A percentile compares a stretch with the other conserved stretches of the same genome.
phyloP scores from a whole-genome alignment of 2,329 filamentous ascomycete genomes.

The Escovopsis weberi region DNA sequence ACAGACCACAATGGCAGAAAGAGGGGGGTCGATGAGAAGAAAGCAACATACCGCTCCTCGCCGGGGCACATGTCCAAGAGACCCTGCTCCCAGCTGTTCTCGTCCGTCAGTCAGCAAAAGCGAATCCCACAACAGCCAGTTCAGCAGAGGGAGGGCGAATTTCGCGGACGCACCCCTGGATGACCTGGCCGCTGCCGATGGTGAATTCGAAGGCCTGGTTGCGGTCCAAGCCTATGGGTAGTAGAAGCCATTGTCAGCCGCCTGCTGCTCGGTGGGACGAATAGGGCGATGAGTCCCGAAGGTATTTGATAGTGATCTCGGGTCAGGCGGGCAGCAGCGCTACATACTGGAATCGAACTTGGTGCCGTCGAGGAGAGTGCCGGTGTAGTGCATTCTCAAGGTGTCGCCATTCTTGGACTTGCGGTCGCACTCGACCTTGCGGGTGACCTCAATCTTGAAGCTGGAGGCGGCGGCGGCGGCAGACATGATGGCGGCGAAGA shows the following conservation, averaged over 20 bases:
- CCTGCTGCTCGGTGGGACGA: background rate
- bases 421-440: conserved; percentile 62
- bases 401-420: conserved; percentile 64
- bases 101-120: background rate
- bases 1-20: too few relatives aligned
- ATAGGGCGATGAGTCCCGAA: background rate
- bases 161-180: conserved; percentile 53
- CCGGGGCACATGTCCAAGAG: conserved; percentile 90
- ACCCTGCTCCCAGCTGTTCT: conserved; percentile 69
- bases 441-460: conserved; percentile 65
- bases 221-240: conserved; percentile 51
- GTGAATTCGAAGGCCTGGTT: conserved; percentile 63
- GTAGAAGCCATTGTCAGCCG: conserved; percentile 1
- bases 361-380: conserved; percentile 61
- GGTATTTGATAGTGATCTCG: background rate
- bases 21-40: background rate
- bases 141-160: background rate
- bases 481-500: conserved; percentile 37
- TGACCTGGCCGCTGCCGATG: conserved; percentile 70
- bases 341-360: conserved; percentile 64
- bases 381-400: conserved; percentile 78
- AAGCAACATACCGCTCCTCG: conserved; percentile 51
- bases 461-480: conserved; percentile 37
- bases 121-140: background rate
- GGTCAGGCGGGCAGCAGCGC: conserved; percentile 3